These are phyloP conservation scores for Monocercomonoides exilis DNA, from an alignment of 78 protist species.

Conservation along the genomic window DNA sequence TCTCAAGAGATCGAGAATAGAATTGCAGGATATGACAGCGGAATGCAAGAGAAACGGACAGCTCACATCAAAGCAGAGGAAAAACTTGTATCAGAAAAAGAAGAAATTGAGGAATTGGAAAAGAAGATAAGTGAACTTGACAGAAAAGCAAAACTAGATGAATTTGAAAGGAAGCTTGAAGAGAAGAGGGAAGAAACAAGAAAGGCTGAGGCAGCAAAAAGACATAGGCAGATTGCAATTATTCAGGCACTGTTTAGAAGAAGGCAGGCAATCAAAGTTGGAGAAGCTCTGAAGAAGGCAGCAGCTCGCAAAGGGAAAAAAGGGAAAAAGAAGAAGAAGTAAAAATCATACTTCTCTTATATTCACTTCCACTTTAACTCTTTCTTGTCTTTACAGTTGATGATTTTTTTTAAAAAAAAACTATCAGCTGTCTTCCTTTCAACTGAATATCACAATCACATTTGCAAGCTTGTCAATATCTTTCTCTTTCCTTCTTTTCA, in stretches of 20 bases:
- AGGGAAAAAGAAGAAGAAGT: neutral
- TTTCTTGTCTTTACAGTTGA: no score
- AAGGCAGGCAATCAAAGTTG: neutral
- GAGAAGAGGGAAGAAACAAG: neutral
- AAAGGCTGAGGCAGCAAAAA: neutral
- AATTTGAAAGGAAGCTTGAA: neutral
- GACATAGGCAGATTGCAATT: neutral
- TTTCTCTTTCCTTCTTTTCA: no score
- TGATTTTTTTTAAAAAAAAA: no score
- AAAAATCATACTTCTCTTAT: neutral
- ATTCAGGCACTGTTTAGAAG: neutral
- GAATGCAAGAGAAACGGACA: neutral
- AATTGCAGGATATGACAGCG: neutral
- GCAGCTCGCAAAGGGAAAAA: neutral
- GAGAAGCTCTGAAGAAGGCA: neutral
- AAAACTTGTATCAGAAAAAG: neutral
- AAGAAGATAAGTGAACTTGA: neutral
- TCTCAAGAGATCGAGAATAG: neutral
- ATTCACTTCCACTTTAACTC: no score
- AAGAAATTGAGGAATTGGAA: neutral
- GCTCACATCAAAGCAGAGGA: neutral
- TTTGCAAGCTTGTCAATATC: no score
- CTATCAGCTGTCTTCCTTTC: no score
- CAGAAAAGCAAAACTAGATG: neutral
- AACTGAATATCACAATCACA: no score